Conservation (phyloP, 2,329 filamentous ascomycete species). For the Xenosphaeropsis pyriputrescens region DNA sequence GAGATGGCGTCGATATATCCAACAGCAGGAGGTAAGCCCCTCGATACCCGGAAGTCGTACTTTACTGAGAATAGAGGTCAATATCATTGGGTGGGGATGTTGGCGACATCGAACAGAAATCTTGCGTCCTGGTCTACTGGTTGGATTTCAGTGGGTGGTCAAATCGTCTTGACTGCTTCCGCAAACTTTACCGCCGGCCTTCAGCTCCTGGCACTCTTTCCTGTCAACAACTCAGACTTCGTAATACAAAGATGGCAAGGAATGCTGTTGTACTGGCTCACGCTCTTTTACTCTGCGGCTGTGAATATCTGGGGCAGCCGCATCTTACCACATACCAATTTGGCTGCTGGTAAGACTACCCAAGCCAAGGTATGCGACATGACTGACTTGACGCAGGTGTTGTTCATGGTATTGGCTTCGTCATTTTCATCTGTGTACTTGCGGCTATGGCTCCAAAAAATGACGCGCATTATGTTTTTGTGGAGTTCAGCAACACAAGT, state of each 20-base stretch:
- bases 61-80: conserved; percentile 25
- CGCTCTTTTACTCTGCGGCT: conserved; percentile 21
- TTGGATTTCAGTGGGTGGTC: conserved; percentile 32
- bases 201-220: conserved; percentile 29
- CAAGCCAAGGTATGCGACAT: not conserved
- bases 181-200: conserved; percentile 27
- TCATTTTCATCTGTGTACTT: conserved; percentile 21
- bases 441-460: conserved; percentile 21
- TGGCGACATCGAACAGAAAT: conserved; percentile 24
- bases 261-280: conserved; percentile 29
- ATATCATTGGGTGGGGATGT: conserved; percentile 44
- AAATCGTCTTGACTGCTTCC: conserved; percentile 22
- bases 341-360: conserved; percentile 14
- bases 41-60: not conserved
- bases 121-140: conserved; percentile 33
- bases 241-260: conserved; percentile 27
- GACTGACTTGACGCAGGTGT: conserved; percentile 2
- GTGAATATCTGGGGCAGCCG: conserved; percentile 27
- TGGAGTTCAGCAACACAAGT: conserved; percentile 25
- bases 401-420: conserved; percentile 20
- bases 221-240: conserved; percentile 23
- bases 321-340: conserved; percentile 22
- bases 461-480: conserved; percentile 23
- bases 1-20: conserved; percentile 27
- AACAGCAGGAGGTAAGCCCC: conserved; percentile 22